Evolutionary conservation across 208 protist species (phyloP), one percentile per base, ranked within the genome.

Genomic region (Crithidia brevicula): DNA sequence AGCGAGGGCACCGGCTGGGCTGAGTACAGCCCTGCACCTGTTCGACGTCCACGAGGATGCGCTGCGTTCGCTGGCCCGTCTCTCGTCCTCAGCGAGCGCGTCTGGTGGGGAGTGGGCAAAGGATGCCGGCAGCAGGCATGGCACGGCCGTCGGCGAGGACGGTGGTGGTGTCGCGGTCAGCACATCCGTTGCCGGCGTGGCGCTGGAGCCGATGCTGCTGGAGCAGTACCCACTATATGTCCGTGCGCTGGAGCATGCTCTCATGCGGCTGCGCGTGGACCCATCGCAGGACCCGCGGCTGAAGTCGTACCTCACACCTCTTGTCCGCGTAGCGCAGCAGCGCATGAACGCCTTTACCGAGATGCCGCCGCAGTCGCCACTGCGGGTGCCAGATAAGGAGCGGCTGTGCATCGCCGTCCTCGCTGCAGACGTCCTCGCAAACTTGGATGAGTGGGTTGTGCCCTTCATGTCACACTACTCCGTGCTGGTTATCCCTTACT

Each of bases 391-490:
- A 4, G 45, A 49, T 15, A 46, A 50, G 49, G 57, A 62, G 54
- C 53, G 60, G 9, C 61, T 76, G 11, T 82, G 76, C 53, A 67
- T 94, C 45, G 88, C 88, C 6, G 88, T 96, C 5, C 78, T 96
- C 33, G 88, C 88, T 15, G 77, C 88, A 6, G 91, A 96, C 40
- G 85, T 89, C 56, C 73, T 96, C 4, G 84, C 85, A 23, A 85
- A 93, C 36, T 4, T 96, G 47, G 86, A 94, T 23, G 79, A 86
- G 36, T 88, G 65, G 33, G 86, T 96, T 38, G 31, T 88, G 65
- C 91, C 91, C 4, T 93, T 93, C 75, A 62, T 91, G 61, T 57
- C 75, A 20, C 75, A 92, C 63, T 96, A 94, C 69, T 93, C 88
- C 10, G 79, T 82, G 4, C 64, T 93, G 2, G 86, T 96, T 22